phyloP scores from a whole-genome alignment of 1,284 basidiomycete genomes.

The Marasmius sp. region DNA sequence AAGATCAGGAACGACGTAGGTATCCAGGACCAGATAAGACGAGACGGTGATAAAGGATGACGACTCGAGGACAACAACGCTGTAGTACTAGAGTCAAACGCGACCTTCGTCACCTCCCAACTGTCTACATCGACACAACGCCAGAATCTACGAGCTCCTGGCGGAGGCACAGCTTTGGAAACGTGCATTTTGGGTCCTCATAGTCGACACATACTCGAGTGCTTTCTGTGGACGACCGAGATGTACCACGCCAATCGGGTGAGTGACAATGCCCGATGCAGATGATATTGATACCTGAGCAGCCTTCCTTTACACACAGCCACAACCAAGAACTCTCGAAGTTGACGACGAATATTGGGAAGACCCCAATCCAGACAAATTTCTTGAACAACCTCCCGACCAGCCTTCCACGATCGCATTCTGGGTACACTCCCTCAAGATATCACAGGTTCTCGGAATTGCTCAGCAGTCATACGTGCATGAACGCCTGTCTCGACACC shows the following conservation, averaged over 20 bases:
- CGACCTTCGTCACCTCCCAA: too few relatives aligned
- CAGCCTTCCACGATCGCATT: conserved; percentile 33
- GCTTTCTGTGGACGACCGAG: conserved; percentile 48
- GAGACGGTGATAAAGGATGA: too few relatives aligned
- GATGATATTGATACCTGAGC: background rate
- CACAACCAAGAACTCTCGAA: conserved; percentile 48
- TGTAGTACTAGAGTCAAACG: too few relatives aligned
- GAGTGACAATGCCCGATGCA: background rate
- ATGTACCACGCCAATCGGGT: conserved; percentile 34
- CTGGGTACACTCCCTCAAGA: conserved; percentile 43
- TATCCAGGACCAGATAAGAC: too few relatives aligned
- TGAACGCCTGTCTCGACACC: background rate
- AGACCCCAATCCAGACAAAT: conserved; percentile 25
- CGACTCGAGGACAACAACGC: too few relatives aligned
- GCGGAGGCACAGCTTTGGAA: conserved; percentile 47
- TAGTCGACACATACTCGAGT: conserved; percentile 37
- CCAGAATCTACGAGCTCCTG: too few relatives aligned
- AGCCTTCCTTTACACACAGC: conserved; percentile 16
- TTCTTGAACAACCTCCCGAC: conserved; percentile 32
- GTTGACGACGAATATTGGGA: conserved; percentile 40
- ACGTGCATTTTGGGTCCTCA: conserved; percentile 48
- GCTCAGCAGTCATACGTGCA: conserved; percentile 44
- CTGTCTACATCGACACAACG: too few relatives aligned
- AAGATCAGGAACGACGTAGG: too few relatives aligned
- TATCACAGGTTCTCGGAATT: conserved; percentile 45